A percentile compares a stretch with the other conserved stretches of the same genome.
These are phyloP conservation scores for Parachaetomium inaequale DNA, from an alignment of 495 filamentous ascomycete species.

Conservation along the genomic window DNA sequence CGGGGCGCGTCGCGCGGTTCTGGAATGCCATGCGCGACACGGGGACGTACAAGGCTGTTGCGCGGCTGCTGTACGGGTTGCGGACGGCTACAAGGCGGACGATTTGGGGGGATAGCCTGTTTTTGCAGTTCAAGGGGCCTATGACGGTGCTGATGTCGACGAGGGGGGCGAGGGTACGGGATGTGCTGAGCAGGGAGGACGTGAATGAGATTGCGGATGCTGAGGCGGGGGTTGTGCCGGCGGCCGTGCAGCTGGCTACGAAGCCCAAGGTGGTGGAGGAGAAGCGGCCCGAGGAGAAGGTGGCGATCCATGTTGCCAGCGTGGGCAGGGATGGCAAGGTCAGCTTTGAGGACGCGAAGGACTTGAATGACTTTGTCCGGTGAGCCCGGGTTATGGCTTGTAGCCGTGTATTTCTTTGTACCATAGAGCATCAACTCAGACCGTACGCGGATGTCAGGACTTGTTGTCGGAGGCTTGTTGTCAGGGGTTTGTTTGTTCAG, in stretches of 20 bases:
- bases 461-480: neutral
- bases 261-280: slow-evolving; percentile 37
- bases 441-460: neutral
- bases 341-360: slow-evolving; percentile 58
- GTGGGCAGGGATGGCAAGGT: slow-evolving; percentile 67
- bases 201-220: slow-evolving; percentile 82
- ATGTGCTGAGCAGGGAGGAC: slow-evolving; percentile 69
- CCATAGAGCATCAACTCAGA: neutral
- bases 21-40: slow-evolving; percentile 65
- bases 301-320: slow-evolving; percentile 53
- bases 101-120: slow-evolving; percentile 93
- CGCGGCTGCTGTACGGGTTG: slow-evolving; percentile 57
- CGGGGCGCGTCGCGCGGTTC: slow-evolving; percentile 59
- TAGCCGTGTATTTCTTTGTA: neutral
- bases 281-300: slow-evolving; percentile 30
- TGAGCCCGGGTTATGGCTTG: slow-evolving; percentile 8
- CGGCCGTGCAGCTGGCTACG: slow-evolving; percentile 44
- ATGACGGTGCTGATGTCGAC: slow-evolving; percentile 81
- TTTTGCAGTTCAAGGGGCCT: slow-evolving; percentile 84
- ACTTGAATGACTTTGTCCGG: slow-evolving; percentile 51
- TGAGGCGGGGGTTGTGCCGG: slow-evolving; percentile 55
- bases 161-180: slow-evolving; percentile 67
- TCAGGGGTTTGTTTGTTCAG: too few relatives aligned
- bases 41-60: slow-evolving; percentile 63
- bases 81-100: slow-evolving; percentile 71